Percentiles rank a stretch among this genome's conserved stretches.
phyloP scores from a whole-genome alignment of 2,329 filamentous ascomycete species.

The Monilinia laxa region DNA sequence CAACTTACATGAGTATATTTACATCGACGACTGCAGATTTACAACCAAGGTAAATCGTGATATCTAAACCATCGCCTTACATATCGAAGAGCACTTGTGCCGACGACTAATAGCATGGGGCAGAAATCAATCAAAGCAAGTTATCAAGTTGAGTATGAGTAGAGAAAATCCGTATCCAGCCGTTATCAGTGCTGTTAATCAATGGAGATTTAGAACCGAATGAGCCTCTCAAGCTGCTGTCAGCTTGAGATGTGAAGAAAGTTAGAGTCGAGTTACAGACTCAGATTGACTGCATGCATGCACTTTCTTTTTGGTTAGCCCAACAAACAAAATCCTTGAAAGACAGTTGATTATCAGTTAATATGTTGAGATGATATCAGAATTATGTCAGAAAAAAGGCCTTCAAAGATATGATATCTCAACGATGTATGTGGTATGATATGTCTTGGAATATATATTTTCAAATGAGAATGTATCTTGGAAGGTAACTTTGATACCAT shows the following conservation, averaged over 20 bases:
- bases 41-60: background rate
- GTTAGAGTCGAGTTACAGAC: background rate
- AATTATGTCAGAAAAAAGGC: too few species aligned
- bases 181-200: background rate
- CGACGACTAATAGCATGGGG: background rate
- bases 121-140: background rate
- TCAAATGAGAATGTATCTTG: too few species aligned
- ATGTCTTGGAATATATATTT: too few species aligned
- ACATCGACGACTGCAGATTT: slow-evolving; percentile 2
- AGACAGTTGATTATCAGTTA: too few species aligned
- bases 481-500: too few species aligned
- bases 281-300: background rate
- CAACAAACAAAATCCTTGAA: too few species aligned
- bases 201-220: too few species aligned
- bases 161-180: too few species aligned
- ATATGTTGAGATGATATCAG: too few species aligned
- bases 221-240: background rate
- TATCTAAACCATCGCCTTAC: background rate
- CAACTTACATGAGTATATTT: slow-evolving; percentile 3
- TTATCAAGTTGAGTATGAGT: background rate
- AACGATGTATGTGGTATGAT: too few species aligned
- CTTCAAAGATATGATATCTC: too few species aligned
- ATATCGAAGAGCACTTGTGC: background rate
- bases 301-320: too few species aligned
- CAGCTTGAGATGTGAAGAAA: background rate